Base-by-base conservation (phyloP, 306 rosid genomes). In the Casuarina cunninghamiana region DNA sequence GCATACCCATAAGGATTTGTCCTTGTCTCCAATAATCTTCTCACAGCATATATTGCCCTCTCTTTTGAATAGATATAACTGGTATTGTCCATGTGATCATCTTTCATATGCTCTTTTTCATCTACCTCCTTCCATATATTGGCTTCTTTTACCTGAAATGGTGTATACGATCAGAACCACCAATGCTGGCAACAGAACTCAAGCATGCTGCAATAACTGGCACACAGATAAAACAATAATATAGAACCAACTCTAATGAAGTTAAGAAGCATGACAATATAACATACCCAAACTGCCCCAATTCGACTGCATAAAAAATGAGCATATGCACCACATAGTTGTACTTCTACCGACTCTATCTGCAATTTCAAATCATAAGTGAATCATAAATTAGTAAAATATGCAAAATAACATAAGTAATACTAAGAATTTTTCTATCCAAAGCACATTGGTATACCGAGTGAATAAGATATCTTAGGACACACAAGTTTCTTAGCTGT, bases 281-380 rank as follows among this genome's bases (percentile, higher is more conserved):
- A 62, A 84, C 91, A 41, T 61, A 94, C 98, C 98, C 98, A 94
- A 68, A 88, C 66, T 80, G 79, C 79, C 77, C 92, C 98, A 19
- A 77, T 73, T 63, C 91, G 95, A 80, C 80, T 74, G 81, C 98
- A 94, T 82, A 89, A 78, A 75, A 75, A 85, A 68, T 87, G 88
- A 80, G 97, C 98, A 77, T 86, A 78, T 51, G 83, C 88, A 69
- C 83, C 81, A 77, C 98, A 94, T 13, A 94, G 89, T 71, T 81
- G 88, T 71, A 68, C 43, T 37, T 90, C 86, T 53, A 83, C 87
- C 82, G 76, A 75, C 79, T 90, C 91, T 45, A 76, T 84, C 97
- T 94, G 87, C 75, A 45, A 45, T 44, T 70, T 63, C 71, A 42
- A 68, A n/a, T n/a, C n/a, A n/a, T n/a, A n/a, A n/a, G n/a, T 15